Percentiles rank a stretch among this genome's conserved stretches.
Conservation (phyloP, 202 grass and related monocot species). For the Zoysia matrella region DNA sequence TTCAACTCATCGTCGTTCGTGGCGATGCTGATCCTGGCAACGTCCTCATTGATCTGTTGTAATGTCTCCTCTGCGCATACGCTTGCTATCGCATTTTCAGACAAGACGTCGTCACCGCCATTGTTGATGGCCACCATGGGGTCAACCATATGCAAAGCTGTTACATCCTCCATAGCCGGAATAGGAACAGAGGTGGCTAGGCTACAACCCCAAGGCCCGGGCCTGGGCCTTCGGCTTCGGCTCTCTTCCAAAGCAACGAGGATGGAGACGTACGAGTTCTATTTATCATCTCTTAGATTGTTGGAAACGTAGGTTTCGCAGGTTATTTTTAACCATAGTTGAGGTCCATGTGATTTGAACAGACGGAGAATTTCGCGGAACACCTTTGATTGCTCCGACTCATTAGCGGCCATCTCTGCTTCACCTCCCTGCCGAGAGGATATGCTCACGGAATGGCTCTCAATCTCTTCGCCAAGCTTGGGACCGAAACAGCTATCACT, state of each 20-base stretch:
- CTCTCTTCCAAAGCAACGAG: slow-evolving; percentile 32
- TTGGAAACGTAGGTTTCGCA: background rate
- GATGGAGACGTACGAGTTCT: background rate
- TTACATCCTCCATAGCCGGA: slow-evolving; percentile 38
- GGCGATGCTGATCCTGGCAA: too few species aligned
- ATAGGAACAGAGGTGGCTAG: background rate
- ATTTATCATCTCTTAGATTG: background rate
- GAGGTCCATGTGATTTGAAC: background rate
- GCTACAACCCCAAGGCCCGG: too few species aligned
- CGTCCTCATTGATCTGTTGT: background rate
- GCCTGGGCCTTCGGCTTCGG: slow-evolving; percentile 18
- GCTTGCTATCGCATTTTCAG: background rate
- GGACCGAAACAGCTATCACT: too few species aligned
- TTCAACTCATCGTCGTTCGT: background rate
- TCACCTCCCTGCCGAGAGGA: too few species aligned
- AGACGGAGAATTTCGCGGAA: background rate
- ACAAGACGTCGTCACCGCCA: background rate
- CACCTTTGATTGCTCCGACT: background rate
- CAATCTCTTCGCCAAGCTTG: too few species aligned
- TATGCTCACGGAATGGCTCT: too few species aligned
- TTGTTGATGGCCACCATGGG: slow-evolving; percentile 24
- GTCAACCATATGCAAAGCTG: background rate
- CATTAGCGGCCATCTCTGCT: background rate
- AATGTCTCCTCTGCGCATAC: background rate
- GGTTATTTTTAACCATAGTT: slow-evolving; percentile 19